Percentiles rank a stretch among this genome's conserved stretches.
Evolutionary conservation across 306 rosid genomes (phyloP).

Genomic region (Cucurbita maxima): DNA sequence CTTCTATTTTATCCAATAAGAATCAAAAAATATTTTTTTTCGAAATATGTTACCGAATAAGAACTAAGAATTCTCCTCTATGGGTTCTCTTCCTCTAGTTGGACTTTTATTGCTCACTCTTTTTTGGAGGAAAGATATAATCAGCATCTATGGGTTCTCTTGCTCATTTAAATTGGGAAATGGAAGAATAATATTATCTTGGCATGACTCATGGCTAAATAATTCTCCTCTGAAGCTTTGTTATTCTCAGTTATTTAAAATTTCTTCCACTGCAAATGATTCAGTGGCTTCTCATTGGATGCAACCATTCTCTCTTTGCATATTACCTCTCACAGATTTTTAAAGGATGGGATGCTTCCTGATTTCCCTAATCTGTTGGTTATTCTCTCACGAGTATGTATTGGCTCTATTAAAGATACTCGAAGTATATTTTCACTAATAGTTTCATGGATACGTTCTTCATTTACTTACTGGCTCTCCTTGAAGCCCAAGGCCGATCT

Average conservation of each 20-base stretch:
- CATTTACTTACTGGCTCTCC: not conserved
- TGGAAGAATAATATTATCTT: too few relatives aligned
- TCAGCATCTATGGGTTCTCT: too few relatives aligned
- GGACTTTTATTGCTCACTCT: too few relatives aligned
- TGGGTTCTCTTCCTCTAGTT: too few relatives aligned
- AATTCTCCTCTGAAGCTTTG: not conserved
- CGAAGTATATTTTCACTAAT: not conserved
- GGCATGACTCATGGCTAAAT: not conserved
- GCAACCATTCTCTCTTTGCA: not conserved
- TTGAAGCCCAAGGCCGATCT: not conserved
- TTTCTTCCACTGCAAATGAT: not conserved
- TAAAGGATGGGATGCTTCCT: not conserved
- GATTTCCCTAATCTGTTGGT: not conserved
- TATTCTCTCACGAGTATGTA: too few relatives aligned
- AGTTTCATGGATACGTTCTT: not conserved
- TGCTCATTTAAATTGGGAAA: too few relatives aligned
- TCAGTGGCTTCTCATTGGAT: not conserved
- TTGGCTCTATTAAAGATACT: not conserved
- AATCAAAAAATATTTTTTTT: not conserved
- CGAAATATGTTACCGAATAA: not conserved
- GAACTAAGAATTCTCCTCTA: not conserved
- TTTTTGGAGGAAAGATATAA: too few relatives aligned
- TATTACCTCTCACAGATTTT: not conserved
- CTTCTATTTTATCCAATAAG: not conserved
- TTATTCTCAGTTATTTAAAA: not conserved